Percentiles rank a stretch among this genome's conserved stretches.
phyloP scores from a whole-genome alignment of 73 alveolate genomes.

The Loxodes magnus region DNA sequence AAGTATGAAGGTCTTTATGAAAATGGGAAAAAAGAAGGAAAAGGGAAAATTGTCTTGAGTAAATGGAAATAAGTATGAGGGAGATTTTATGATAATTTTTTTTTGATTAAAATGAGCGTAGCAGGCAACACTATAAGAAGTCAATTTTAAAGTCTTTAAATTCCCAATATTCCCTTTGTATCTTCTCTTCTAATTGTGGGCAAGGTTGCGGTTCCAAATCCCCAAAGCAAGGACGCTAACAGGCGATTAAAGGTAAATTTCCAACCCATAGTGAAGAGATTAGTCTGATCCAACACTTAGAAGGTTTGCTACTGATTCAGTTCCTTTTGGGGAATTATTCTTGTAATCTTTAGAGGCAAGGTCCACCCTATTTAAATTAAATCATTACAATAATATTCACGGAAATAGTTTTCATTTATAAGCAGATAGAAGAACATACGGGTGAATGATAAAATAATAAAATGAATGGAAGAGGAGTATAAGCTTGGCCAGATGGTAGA shows the following conservation, averaged over 20 bases:
- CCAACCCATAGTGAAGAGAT: no score
- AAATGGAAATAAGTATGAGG: constrained; percentile 26
- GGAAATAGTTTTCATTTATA: constrained; percentile 17
- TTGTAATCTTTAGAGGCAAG: constrained; percentile 62
- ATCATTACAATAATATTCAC: constrained; percentile 25
- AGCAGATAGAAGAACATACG: constrained; percentile 20
- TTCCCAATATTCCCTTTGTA: no score
- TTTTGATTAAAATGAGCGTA: constrained; percentile 40
- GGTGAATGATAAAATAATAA: constrained; percentile 39
- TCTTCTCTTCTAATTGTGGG: no score
- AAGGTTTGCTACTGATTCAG: no score
- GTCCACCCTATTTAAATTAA: constrained; percentile 17
- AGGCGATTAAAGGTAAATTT: no score
- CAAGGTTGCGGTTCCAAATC: no score
- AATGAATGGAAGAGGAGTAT: constrained; percentile 31
- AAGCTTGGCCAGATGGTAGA: constrained; percentile 55
- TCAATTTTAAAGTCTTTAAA: constrained; percentile 5
- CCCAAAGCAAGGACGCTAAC: no score
- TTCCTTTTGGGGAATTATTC: constrained; percentile 28
- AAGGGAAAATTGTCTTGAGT: constrained; percentile 15
- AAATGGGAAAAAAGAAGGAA: constrained; percentile 25
- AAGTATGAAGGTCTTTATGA: constrained; percentile 20
- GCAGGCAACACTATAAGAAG: constrained; percentile 15
- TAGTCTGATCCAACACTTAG: no score
- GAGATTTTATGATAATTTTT: constrained; percentile 29